phyloP scores from a whole-genome alignment of 108 stramenopile genomes.

The Pseudonitzschia delicatissima region DNA sequence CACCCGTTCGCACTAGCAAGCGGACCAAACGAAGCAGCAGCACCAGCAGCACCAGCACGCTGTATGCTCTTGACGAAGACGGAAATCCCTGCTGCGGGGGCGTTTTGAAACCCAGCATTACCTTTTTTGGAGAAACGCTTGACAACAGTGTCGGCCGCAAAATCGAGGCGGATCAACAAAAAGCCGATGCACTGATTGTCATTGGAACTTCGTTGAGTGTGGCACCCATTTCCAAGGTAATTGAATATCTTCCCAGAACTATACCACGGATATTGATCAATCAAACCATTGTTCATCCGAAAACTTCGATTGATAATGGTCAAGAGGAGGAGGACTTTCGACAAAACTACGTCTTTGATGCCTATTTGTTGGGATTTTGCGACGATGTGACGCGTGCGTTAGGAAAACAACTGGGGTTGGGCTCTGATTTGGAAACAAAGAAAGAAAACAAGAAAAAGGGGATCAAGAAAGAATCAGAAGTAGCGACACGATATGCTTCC shows the following conservation, averaged over 20 bases:
- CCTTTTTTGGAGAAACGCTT: constrained; percentile 84
- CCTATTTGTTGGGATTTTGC: constrained; percentile 80
- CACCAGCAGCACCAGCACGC: constrained; percentile 7
- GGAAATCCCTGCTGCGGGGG: constrained; percentile 52
- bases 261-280: constrained; percentile 85
- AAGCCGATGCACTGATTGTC: constrained; percentile 82
- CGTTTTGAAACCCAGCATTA: constrained; percentile 78
- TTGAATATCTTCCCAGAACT: constrained; percentile 51
- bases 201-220: constrained; percentile 87
- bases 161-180: constrained; percentile 65
- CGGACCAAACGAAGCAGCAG: constrained; percentile 1
- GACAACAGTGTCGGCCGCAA: constrained; percentile 44
- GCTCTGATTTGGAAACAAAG: background rate
- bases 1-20: background rate
- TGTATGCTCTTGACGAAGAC: no score
- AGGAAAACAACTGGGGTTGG: constrained; percentile 34
- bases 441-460: constrained; percentile 3
- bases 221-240: constrained; percentile 85
- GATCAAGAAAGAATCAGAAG: background rate
- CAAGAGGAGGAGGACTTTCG: constrained; percentile 36
- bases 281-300: constrained; percentile 67
- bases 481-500: background rate
- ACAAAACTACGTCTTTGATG: constrained; percentile 64
- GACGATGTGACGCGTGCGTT: constrained; percentile 74
- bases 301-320: constrained; percentile 7